phyloP scores from a whole-genome alignment of 257 asterid species.

The Rubia yunnanensis region DNA sequence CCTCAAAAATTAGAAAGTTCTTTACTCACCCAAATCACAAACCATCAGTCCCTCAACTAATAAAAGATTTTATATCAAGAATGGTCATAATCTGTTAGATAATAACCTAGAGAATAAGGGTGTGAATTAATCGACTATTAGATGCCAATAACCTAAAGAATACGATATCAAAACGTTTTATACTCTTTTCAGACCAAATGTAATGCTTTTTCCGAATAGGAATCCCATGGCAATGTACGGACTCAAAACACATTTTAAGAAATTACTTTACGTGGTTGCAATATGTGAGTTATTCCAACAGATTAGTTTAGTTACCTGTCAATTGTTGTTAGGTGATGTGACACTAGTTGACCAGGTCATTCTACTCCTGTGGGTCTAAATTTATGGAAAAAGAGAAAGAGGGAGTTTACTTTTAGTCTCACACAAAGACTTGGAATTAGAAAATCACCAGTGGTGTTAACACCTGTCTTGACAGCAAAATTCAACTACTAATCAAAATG shows the following conservation, averaged over 20 bases:
- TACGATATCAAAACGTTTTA: too few species aligned
- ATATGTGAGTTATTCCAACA: not conserved
- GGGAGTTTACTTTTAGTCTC: not conserved
- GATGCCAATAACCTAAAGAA: too few species aligned
- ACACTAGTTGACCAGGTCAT: not conserved
- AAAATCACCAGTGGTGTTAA: not conserved
- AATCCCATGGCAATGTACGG: not conserved
- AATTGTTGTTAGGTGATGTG: not conserved
- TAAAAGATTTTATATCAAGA: too few species aligned
- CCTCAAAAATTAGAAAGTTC: too few species aligned
- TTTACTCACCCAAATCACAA: too few species aligned
- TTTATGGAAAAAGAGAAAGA: not conserved
- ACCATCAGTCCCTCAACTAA: too few species aligned
- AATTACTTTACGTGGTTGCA: not conserved
- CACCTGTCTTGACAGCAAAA: constrained; percentile 26
- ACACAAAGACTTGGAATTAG: not conserved
- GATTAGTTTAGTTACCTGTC: not conserved
- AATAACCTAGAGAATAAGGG: too few species aligned
- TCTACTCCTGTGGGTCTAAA: not conserved
- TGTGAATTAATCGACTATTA: too few species aligned
- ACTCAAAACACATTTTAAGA: not conserved
- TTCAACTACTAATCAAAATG: not conserved
- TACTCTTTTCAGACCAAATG: not conserved
- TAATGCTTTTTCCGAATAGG: not conserved
- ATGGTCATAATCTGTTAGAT: too few species aligned